phyloP scores from a whole-genome alignment of 345 rosid genomes.

The Cardamine chenopodiifolia region DNA sequence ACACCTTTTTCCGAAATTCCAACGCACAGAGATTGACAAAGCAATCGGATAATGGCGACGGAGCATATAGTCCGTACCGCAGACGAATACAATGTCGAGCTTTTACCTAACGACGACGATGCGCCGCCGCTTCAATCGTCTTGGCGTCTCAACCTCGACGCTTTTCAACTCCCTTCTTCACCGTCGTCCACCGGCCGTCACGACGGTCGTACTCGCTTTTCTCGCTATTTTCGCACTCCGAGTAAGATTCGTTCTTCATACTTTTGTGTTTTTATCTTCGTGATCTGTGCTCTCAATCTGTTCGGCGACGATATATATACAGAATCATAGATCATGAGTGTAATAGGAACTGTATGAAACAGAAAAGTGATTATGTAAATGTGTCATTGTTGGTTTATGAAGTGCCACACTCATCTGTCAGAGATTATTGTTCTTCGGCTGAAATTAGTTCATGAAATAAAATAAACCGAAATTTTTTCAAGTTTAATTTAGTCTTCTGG shows the following conservation, averaged over 20 bases:
- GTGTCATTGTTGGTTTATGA: background rate
- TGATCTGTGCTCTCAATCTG: slow-evolving; percentile 18
- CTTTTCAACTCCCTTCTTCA: slow-evolving; percentile 49
- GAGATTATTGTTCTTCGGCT: background rate
- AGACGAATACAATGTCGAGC: slow-evolving; percentile 42
- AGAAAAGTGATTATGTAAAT: slow-evolving; percentile 6
- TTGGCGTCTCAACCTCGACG: slow-evolving; percentile 58
- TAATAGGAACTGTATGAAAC: background rate
- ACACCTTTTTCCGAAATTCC: background rate
- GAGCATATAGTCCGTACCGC: slow-evolving; percentile 15
- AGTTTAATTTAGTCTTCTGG: background rate
- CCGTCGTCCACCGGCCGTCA: background rate
- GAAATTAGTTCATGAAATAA: background rate
- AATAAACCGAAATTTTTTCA: background rate
- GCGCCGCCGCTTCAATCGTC: slow-evolving; percentile 36
- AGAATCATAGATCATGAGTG: background rate
- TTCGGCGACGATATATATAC: background rate
- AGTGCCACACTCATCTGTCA: background rate
- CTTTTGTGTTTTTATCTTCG: background rate
- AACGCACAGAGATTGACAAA: slow-evolving; percentile 13
- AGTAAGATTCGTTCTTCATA: slow-evolving; percentile 34
- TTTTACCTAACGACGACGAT: slow-evolving; percentile 34
- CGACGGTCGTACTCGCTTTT: slow-evolving; percentile 33
- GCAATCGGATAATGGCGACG: slow-evolving; percentile 29
- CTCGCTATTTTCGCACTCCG: slow-evolving; percentile 39